phyloP scores from a whole-genome alignment of 352 stramenopile species.

The Globisporangium uncinulatum region DNA sequence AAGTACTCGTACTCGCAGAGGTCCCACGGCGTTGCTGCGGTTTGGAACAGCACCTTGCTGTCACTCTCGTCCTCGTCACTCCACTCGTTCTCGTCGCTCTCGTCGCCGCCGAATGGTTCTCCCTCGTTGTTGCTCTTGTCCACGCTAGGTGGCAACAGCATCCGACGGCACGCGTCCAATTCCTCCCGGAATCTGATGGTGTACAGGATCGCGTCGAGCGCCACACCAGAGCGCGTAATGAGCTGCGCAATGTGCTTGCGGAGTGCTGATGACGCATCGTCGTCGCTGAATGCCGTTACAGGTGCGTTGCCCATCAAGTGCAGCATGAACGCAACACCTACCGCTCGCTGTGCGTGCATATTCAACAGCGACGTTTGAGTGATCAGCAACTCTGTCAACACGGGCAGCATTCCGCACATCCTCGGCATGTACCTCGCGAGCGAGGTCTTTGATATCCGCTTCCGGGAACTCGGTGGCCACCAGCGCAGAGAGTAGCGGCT shows the following conservation, averaged over 20 bases:
- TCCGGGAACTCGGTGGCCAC: not conserved
- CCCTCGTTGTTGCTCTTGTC: conserved; percentile 16
- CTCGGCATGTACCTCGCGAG: conserved; percentile 11
- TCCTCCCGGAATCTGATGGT: conserved; percentile 59
- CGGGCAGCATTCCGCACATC: not conserved
- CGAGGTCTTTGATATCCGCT: conserved; percentile 2
- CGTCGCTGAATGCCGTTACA: not conserved
- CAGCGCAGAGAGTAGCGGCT: conserved; percentile 15
- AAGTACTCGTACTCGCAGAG: conserved; percentile 48
- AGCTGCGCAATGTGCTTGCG: conserved; percentile 20
- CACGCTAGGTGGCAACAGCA: conserved; percentile 31
- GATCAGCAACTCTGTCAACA: not conserved
- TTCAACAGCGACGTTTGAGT: not conserved
- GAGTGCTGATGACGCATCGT: not conserved
- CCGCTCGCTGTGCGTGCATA: conserved; percentile 10
- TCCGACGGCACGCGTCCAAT: conserved; percentile 23
- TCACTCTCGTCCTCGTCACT: conserved; percentile 11
- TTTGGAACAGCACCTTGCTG: conserved; percentile 27
- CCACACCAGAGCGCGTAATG: conserved; percentile 27
- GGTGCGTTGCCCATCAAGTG: conserved; percentile 23
- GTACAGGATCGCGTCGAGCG: conserved; percentile 30
- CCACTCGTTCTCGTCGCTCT: conserved; percentile 16
- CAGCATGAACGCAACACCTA: conserved; percentile 34
- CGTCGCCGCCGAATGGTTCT: conserved; percentile 14
- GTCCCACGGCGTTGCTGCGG: conserved; percentile 21